Conservation (phyloP, 2,329 filamentous ascomycete species). For the Trichoderma sp. region DNA sequence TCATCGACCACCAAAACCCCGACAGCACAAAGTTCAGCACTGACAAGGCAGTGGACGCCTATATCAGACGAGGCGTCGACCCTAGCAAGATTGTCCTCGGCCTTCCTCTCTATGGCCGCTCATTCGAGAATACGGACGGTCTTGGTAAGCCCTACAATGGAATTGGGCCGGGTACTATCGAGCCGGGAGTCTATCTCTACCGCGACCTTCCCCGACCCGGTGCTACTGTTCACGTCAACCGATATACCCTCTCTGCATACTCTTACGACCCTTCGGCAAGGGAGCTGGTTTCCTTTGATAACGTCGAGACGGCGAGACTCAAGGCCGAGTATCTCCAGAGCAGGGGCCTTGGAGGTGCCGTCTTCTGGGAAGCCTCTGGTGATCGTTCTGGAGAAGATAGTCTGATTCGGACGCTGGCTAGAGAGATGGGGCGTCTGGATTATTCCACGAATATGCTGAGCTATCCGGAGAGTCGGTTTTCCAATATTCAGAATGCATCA, state of each 20-base stretch:
- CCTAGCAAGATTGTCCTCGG: conserved; percentile 69
- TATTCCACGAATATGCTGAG: conserved; percentile 48
- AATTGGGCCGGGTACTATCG: conserved; percentile 55
- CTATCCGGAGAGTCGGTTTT: conserved; percentile 57
- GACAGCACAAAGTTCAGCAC: conserved; percentile 66
- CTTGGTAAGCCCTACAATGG: conserved; percentile 62
- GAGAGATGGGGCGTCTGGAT: conserved; percentile 48
- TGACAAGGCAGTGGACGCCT: conserved; percentile 56
- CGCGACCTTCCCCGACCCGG: conserved; percentile 64
- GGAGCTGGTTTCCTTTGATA: conserved; percentile 71
- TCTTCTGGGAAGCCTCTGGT: conserved; percentile 81
- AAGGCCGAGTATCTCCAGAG: conserved; percentile 65
- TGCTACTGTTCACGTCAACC: conserved; percentile 55
- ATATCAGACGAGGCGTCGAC: conserved; percentile 52
- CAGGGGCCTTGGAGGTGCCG: conserved; percentile 65
- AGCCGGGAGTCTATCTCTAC: conserved; percentile 69
- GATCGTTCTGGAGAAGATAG: conserved; percentile 55
- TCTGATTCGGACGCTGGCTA: conserved; percentile 54
- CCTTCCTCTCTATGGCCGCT: conserved; percentile 76
- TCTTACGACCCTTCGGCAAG: conserved; percentile 59
- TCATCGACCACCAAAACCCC: conserved; percentile 48
- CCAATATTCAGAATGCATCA: conserved; percentile 50
- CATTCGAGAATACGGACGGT: conserved; percentile 66
- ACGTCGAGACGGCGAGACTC: conserved; percentile 50
- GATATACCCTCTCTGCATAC: conserved; percentile 62